Conservation (phyloP, 163 green algal species). For the Trebouxia gelatinosa region DNA sequence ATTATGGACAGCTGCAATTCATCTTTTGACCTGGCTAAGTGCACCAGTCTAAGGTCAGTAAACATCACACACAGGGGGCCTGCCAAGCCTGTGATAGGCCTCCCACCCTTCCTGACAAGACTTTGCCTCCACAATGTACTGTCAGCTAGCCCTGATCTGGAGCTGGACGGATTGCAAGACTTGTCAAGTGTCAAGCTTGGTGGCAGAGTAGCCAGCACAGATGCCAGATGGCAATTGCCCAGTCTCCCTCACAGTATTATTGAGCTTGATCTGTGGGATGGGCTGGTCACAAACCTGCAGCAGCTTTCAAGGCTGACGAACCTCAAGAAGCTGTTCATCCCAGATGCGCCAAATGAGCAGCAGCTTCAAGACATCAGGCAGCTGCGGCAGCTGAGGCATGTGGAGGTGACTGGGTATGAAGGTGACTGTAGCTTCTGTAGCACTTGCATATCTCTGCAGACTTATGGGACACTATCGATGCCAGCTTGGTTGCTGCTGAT, state of each 20-base stretch:
- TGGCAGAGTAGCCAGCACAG: not conserved
- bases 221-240: not conserved
- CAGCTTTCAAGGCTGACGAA: not conserved
- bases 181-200: constrained; percentile 3
- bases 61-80: not conserved
- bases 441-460: too few species aligned
- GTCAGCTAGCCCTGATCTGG: not conserved
- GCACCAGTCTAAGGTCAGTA: not conserved
- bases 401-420: not conserved
- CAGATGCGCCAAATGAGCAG: not conserved
- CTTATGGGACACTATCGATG: too few species aligned
- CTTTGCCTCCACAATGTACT: constrained; percentile 8
- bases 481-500: too few species aligned
- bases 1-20: not conserved
- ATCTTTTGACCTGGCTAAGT: not conserved
- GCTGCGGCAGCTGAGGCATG: not conserved
- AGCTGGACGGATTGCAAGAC: not conserved
- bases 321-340: not conserved
- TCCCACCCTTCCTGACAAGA: not conserved
- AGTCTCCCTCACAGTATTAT: not conserved
- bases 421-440: not conserved
- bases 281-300: not conserved
- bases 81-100: not conserved
- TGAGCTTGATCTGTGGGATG: constrained; percentile 9
- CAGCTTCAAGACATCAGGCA: not conserved